Evolutionary conservation across 2,329 filamentous ascomycete genomes (phyloP).

Genomic region (Colletotrichum sp.): DNA sequence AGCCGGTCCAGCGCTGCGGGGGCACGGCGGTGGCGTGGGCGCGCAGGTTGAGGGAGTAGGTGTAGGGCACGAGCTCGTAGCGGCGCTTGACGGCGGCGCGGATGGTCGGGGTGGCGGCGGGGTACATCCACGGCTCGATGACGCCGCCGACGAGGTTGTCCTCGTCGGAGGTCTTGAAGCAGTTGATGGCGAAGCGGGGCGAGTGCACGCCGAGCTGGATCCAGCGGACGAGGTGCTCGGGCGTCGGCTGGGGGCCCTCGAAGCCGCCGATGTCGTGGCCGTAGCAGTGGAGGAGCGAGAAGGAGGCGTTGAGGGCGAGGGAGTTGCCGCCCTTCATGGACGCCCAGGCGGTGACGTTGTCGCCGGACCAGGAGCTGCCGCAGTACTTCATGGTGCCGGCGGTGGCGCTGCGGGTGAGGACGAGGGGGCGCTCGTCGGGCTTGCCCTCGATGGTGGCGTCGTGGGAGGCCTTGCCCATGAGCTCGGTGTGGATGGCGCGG

Average conservation of each 20-base stretch:
- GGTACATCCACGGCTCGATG: conserved; percentile 82
- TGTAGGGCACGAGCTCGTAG: conserved; percentile 75
- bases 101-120: conserved; percentile 66
- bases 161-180: conserved; percentile 72
- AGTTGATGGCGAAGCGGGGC: conserved; percentile 77
- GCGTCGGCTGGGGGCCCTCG: conserved; percentile 73
- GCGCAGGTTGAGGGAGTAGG: conserved; percentile 69
- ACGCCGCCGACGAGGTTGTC: conserved; percentile 74
- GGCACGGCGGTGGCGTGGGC: conserved; percentile 67
- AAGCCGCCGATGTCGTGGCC: conserved; percentile 80
- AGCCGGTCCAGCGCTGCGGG: conserved; percentile 75
- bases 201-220: conserved; percentile 74
- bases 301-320: conserved; percentile 69
- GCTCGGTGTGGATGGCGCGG: conserved; percentile 70
- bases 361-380: conserved; percentile 76
- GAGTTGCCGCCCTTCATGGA: conserved; percentile 76
- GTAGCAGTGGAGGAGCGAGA: conserved; percentile 72
- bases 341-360: conserved; percentile 77
- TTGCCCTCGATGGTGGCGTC: conserved; percentile 66
- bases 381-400: conserved; percentile 74
- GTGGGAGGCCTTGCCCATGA: conserved; percentile 74
- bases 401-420: conserved; percentile 74
- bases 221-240: conserved; percentile 76
- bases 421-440: conserved; percentile 67
- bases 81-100: conserved; percentile 71